phyloP scores from a whole-genome alignment of 163 green algal species.

The Coccomyxa subellipsoidea region DNA sequence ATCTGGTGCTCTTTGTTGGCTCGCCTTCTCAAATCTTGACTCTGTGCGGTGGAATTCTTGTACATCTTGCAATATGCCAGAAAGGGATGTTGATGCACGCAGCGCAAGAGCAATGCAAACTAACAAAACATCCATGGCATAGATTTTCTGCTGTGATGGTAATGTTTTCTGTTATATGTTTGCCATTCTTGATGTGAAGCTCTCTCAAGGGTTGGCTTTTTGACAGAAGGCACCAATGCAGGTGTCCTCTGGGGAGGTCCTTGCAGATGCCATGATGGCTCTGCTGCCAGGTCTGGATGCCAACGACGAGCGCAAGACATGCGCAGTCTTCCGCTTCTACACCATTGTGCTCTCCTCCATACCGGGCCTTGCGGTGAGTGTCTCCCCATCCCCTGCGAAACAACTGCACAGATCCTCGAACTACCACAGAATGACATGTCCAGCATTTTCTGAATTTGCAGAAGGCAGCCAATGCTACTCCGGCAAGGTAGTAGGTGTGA shows the following conservation, averaged over 20 bases:
- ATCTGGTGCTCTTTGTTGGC: background rate
- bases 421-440: background rate
- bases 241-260: conserved; percentile 27
- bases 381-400: background rate
- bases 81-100: too few species aligned
- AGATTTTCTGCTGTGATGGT: too few species aligned
- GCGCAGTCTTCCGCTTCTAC: conserved; percentile 80
- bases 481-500: too few species aligned
- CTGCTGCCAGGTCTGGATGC: conserved; percentile 89
- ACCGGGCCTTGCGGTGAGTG: background rate
- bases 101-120: too few species aligned
- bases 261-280: conserved; percentile 79
- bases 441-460: too few species aligned
- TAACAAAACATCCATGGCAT: too few species aligned
- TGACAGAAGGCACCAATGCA: background rate
- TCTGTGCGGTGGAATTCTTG: too few species aligned
- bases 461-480: too few species aligned
- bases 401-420: background rate
- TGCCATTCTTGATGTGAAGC: too few species aligned
- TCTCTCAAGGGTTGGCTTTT: background rate
- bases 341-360: conserved; percentile 64
- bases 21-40: too few species aligned
- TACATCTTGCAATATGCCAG: too few species aligned
- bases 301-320: conserved; percentile 91
- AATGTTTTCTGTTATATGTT: too few species aligned